These are phyloP conservation scores for Panellus pusillus DNA, from an alignment of 768 basidiomycete genomes.

Conservation along the genomic window DNA sequence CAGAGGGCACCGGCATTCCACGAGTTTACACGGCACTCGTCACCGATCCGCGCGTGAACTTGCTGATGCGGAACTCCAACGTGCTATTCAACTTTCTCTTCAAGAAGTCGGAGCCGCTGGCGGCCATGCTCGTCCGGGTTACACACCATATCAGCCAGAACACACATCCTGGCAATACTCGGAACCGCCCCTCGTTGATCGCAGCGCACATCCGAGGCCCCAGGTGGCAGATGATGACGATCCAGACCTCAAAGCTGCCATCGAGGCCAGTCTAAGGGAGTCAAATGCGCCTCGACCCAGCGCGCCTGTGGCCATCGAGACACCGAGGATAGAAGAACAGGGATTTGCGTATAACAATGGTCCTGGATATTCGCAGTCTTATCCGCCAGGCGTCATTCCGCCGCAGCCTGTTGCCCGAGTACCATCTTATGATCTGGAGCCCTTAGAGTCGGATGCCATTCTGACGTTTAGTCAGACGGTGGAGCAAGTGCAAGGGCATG, in stretches of 20 bases:
- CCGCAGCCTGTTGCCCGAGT: constrained; percentile 51
- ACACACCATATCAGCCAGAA: constrained; percentile 64
- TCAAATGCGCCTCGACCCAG: constrained; percentile 75
- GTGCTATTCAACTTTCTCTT: constrained; percentile 89
- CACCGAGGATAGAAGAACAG: constrained; percentile 45
- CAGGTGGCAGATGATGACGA: constrained; percentile 78
- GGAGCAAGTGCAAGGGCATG: constrained; percentile 77
- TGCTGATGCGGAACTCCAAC: constrained; percentile 86
- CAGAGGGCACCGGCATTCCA: constrained; percentile 55
- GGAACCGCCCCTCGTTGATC: constrained; percentile 71
- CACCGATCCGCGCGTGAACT: constrained; percentile 60
- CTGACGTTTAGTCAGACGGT: constrained; percentile 90
- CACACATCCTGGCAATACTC: constrained; percentile 58
- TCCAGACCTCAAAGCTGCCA: constrained; percentile 88
- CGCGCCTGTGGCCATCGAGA: constrained; percentile 65
- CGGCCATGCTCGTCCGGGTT: constrained; percentile 56
- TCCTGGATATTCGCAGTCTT: constrained; percentile 46
- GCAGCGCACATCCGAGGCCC: constrained; percentile 41
- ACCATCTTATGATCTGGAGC: constrained; percentile 79
- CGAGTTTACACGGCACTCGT: constrained; percentile 52
- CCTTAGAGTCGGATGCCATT: constrained; percentile 82
- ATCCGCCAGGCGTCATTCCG: constrained; percentile 37
- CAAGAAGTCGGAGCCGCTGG: constrained; percentile 64
- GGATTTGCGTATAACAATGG: constrained; percentile 34
- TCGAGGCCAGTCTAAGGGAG: constrained; percentile 93